Percentiles rank a stretch among this genome's conserved stretches.
Evolutionary conservation across 108 stramenopile species (phyloP).

Genomic region (Fistulifera solaris): DNA sequence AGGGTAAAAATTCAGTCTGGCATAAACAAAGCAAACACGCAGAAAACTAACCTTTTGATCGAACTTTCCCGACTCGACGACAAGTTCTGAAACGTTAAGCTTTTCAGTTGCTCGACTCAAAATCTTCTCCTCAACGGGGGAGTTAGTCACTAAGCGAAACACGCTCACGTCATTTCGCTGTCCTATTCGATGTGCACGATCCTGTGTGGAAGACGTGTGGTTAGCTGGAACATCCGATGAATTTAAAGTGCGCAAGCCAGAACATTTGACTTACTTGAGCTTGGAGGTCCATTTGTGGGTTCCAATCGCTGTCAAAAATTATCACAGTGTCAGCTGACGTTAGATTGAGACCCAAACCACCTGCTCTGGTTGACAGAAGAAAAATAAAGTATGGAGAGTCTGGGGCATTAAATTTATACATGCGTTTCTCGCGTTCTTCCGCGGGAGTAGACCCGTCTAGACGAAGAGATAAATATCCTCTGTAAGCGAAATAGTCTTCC

Average conservation of each 20-base stretch:
- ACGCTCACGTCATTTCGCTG: slow-evolving; percentile 85
- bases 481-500: slow-evolving; percentile 85
- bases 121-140: slow-evolving; percentile 91
- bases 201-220: slow-evolving; percentile 8
- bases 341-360: slow-evolving; percentile 74
- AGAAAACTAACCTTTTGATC: too few species aligned
- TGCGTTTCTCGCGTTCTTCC: slow-evolving; percentile 88
- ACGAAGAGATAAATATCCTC: slow-evolving; percentile 61
- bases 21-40: too few species aligned
- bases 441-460: slow-evolving; percentile 88
- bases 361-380: slow-evolving; percentile 91
- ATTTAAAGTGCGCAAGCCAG: neutral
- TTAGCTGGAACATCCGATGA: neutral
- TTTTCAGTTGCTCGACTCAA: slow-evolving; percentile 86
- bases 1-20: too few species aligned
- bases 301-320: slow-evolving; percentile 98
- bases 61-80: slow-evolving; percentile 94
- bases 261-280: slow-evolving; percentile 37
- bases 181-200: slow-evolving; percentile 96
- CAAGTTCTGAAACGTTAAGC: slow-evolving; percentile 86
- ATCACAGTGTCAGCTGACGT: slow-evolving; percentile 94
- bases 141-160: slow-evolving; percentile 85
- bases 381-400: slow-evolving; percentile 86
- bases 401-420: slow-evolving; percentile 93
- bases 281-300: slow-evolving; percentile 97